phyloP scores from a whole-genome alignment of 306 rosid genomes.

The Rosa persica region DNA sequence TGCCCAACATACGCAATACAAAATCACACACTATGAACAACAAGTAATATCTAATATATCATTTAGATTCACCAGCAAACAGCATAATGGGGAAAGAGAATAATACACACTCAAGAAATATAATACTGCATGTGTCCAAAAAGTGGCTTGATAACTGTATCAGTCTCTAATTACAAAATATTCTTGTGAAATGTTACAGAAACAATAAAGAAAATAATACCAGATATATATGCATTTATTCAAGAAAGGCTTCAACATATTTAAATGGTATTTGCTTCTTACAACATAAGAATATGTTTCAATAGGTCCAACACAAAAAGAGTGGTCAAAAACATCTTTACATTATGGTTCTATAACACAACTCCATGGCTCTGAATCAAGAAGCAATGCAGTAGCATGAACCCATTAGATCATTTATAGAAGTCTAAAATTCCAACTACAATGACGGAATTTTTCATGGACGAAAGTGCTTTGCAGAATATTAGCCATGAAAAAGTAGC shows the following conservation, averaged over 20 bases:
- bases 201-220: background rate
- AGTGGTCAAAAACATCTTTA: background rate
- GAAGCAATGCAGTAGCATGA: background rate
- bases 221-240: background rate
- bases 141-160: background rate
- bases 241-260: background rate
- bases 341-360: background rate
- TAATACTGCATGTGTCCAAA: background rate
- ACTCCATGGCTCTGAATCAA: background rate
- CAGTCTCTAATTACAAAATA: slow-evolving; percentile 1
- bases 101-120: background rate
- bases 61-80: background rate
- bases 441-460: background rate
- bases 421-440: background rate
- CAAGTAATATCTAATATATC: background rate
- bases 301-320: background rate
- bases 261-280: background rate
- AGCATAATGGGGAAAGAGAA: background rate
- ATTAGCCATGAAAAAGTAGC: background rate
- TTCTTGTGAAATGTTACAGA: background rate
- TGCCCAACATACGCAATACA: slow-evolving; percentile 31
- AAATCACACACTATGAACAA: background rate
- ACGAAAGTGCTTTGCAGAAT: background rate
- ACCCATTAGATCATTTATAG: background rate
- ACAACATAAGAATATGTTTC: background rate